Base-by-base conservation (phyloP, 2,329 filamentous ascomycete species). In the Scedosporium boydii region DNA sequence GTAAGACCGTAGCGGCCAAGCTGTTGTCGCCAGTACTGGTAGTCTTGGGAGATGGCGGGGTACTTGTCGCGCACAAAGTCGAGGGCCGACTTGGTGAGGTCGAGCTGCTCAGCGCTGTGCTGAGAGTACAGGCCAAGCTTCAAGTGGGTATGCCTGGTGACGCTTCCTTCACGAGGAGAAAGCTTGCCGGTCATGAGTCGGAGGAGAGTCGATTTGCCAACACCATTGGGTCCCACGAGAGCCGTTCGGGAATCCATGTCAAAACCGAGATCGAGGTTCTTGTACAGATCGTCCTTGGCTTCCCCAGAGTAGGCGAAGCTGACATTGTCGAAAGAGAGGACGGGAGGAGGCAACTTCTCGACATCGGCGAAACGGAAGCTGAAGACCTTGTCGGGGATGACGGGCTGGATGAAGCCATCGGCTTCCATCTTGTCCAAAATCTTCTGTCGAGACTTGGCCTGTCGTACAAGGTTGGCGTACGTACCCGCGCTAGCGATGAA, bases 401-500 rank as follows among this genome's bases (percentile, higher is more conserved):
- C 92, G 63, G 91, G 90, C 78, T 99, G 89, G 74, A 99, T 98
- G 78, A 98, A 95, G 69, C 95, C 95, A 72, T 99, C 95, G 70
- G 96, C 95, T 84, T 98, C 93, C 95, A 99, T 99, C 88, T 99
- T 99, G 85, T 99, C 95, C 68, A 98, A 84, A 77, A 98, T 98
- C 91, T 99, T 99, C 80, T 99, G 95, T 67, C 95, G 88, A 53
- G 95, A 98, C 84, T 99, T 99, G 78, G 96, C 96, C 80, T 99
- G 95, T 76, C 91, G 86, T 74, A 99, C 95, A 82, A 99, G 84
- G 82, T 99, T 99, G 85, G 96, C 95, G 74, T 99, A 99, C 65
- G 95, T 99, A 93, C 96, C 95, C 63, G 95, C 95, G 65, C 93
- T 97, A 73, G 96, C 95, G 76, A 99, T 99, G 84, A 99, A 99